Conservation (phyloP, 106 monocot species). For the Agapanthus africanus region DNA sequence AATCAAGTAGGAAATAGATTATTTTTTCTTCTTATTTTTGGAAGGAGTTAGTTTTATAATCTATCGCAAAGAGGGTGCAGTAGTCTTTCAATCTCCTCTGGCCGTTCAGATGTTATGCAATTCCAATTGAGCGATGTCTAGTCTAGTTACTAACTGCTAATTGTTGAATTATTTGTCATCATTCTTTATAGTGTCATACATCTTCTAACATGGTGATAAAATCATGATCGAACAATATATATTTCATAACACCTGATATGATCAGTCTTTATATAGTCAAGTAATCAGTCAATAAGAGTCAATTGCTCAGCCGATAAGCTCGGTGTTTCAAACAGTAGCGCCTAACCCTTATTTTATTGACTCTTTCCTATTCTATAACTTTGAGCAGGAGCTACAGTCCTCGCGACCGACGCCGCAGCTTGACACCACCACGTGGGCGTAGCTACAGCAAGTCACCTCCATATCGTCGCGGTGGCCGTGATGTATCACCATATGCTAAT, state of each 20-base stretch:
- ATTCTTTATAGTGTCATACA: background rate
- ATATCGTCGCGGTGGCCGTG: slow-evolving; percentile 33
- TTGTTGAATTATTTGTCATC: too few species aligned
- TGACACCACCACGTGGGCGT: slow-evolving; percentile 22
- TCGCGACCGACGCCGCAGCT: slow-evolving; percentile 31
- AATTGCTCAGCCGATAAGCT: background rate
- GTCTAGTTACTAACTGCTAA: too few species aligned
- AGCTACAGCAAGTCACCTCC: slow-evolving; percentile 11
- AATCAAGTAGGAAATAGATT: too few species aligned
- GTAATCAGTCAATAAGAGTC: background rate
- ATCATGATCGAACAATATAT: too few species aligned
- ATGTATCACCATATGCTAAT: slow-evolving; percentile 39
- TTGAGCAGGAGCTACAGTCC: slow-evolving; percentile 58
- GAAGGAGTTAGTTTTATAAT: too few species aligned
- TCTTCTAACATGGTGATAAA: background rate
- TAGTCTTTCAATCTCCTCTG: too few species aligned
- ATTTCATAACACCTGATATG: too few species aligned
- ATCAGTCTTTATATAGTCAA: background rate
- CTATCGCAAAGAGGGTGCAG: too few species aligned
- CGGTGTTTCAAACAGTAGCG: background rate
- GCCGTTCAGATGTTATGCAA: too few species aligned
- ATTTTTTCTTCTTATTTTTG: too few species aligned
- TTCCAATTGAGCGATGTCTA: too few species aligned
- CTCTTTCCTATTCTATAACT: background rate
- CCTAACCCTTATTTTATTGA: background rate